A percentile compares a stretch with the other conserved stretches of the same genome.
These are phyloP conservation scores for Amaranthus hypochondriacus DNA, from an alignment of 148 eudicot genomes.

Conservation along the genomic window DNA sequence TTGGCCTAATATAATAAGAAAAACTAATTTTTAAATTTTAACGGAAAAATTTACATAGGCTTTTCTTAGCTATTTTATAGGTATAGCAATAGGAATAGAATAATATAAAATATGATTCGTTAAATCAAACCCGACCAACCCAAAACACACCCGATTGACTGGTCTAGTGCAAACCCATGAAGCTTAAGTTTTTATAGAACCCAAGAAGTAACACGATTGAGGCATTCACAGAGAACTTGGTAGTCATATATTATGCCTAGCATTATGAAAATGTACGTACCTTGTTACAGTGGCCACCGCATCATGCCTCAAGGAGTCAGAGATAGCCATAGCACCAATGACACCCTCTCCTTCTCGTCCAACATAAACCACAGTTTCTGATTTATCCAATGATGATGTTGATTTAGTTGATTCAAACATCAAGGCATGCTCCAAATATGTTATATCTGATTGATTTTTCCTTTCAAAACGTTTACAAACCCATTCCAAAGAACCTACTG, in stretches of 20 bases:
- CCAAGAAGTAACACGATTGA: neutral
- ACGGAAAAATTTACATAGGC: too few relatives aligned
- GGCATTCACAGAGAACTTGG: neutral
- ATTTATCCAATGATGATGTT: constrained; percentile 40
- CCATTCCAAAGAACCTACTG: constrained; percentile 86
- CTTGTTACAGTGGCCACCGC: constrained; percentile 66
- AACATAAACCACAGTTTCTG: constrained; percentile 75
- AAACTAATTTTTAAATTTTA: too few relatives aligned
- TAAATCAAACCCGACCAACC: too few relatives aligned
- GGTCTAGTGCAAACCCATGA: too few relatives aligned
- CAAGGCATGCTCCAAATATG: constrained; percentile 45
- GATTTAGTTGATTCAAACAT: constrained; percentile 29
- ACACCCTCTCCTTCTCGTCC: constrained; percentile 91
- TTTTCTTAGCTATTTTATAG: too few relatives aligned
- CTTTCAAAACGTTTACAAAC: constrained; percentile 62
- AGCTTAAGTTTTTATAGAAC: too few relatives aligned
- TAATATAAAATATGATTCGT: too few relatives aligned
- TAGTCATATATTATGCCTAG: neutral
- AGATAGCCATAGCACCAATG: constrained; percentile 80
- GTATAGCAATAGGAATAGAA: too few relatives aligned
- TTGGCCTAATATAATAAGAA: too few relatives aligned
- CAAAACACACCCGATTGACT: too few relatives aligned
- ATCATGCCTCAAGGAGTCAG: constrained; percentile 70
- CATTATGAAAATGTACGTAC: constrained; percentile 23
- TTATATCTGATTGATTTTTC: constrained; percentile 41